A percentile compares a stretch with the other conserved stretches of the same genome.
Evolutionary conservation across 352 stramenopile species (phyloP).

Genomic region (Phytophthora pluvialis): DNA sequence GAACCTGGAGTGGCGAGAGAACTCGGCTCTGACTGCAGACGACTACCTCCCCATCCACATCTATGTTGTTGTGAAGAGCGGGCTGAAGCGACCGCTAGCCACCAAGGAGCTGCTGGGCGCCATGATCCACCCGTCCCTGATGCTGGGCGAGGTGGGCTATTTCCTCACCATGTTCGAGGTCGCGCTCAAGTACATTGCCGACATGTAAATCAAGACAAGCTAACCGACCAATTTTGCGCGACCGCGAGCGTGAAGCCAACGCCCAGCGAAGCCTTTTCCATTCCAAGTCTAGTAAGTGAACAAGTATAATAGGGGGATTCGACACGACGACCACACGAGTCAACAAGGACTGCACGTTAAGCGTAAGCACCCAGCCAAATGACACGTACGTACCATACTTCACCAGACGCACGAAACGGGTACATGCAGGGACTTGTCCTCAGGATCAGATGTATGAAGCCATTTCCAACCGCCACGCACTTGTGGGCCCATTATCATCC

Average conservation of each 20-base stretch:
- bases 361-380: slow-evolving; percentile 23
- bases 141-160: slow-evolving; percentile 85
- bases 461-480: not conserved
- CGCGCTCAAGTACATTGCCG: slow-evolving; percentile 87
- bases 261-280: slow-evolving; percentile 22
- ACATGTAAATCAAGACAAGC: slow-evolving; percentile 65
- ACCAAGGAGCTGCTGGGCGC: slow-evolving; percentile 78
- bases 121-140: slow-evolving; percentile 87
- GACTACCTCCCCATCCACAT: slow-evolving; percentile 90
- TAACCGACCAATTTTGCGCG: slow-evolving; percentile 30
- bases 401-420: slow-evolving; percentile 4
- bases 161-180: slow-evolving; percentile 91
- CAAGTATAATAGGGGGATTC: slow-evolving; percentile 46
- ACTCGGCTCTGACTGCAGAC: slow-evolving; percentile 78
- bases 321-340: slow-evolving; percentile 26
- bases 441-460: not conserved
- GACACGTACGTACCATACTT: slow-evolving; percentile 24
- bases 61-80: slow-evolving; percentile 83
- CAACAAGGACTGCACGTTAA: slow-evolving; percentile 30
- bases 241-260: slow-evolving; percentile 23
- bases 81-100: slow-evolving; percentile 73
- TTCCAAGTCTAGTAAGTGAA: slow-evolving; percentile 41
- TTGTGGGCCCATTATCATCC: slow-evolving; percentile 8
- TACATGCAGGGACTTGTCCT: not conserved
- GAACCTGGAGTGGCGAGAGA: slow-evolving; percentile 78